Percentiles rank a stretch among this genome's conserved stretches.
These are phyloP conservation scores for Dactylellina leptospora DNA, from an alignment of 2,329 filamentous ascomycete genomes.

Conservation along the genomic window DNA sequence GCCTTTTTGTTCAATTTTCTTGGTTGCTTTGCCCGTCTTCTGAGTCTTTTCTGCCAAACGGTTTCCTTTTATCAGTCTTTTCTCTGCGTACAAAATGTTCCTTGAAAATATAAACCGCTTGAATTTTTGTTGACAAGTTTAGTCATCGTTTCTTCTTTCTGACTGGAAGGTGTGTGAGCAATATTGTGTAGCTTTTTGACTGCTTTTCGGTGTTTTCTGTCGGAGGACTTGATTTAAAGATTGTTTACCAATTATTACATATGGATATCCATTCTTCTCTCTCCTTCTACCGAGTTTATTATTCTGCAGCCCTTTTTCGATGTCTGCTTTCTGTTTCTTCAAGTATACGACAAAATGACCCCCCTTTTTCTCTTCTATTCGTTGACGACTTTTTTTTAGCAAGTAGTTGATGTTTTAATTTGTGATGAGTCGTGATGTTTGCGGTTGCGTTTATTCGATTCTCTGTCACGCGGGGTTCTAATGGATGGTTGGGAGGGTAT, in stretches of 20 bases:
- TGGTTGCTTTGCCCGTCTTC: neutral
- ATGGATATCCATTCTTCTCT: neutral
- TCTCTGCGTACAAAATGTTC: too few species aligned
- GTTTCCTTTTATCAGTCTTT: neutral
- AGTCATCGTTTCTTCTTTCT: too few species aligned
- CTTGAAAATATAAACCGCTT: neutral
- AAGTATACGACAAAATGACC: neutral
- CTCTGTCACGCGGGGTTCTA: neutral
- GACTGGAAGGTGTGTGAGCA: too few species aligned
- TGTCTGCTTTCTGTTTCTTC: neutral
- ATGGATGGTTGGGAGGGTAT: neutral
- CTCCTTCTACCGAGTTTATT: neutral
- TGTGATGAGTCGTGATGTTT: neutral
- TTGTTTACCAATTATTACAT: too few species aligned
- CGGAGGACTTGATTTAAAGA: too few species aligned
- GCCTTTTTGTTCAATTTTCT: slow-evolving; percentile 3
- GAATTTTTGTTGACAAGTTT: neutral
- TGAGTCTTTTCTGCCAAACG: neutral
- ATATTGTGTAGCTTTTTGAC: neutral
- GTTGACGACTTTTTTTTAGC: neutral
- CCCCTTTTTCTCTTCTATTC: neutral
- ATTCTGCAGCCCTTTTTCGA: neutral
- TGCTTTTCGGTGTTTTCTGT: neutral
- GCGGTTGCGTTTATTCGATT: neutral
- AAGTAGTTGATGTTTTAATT: neutral